Base-by-base conservation (phyloP, 352 stramenopile species). In the Phytophthora boehmeriae region DNA sequence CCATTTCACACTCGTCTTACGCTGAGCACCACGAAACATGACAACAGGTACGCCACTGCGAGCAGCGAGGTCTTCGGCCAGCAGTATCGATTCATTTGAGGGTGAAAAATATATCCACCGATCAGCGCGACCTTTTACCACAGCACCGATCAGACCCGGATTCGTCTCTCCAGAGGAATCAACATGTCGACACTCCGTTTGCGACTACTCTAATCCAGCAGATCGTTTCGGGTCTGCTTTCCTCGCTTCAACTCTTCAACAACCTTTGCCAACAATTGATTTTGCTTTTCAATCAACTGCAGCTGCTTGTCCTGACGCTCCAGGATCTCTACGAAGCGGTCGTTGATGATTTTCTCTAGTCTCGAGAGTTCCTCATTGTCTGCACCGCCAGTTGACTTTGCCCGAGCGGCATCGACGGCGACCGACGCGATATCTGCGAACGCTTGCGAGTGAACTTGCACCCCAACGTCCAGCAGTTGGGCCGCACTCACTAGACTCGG, bases 231-330 rank as follows among this genome's bases (percentile, higher is more conserved):
- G 19, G 1, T 17, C 25, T 20, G 22, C 43, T 19, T 10, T 19
- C 14, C 22, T 9, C 45, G 59, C 19, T 60, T 20, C 27, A 65
- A n/a, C 20, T 47, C 28, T 28, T 23, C 42, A 1, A 70, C 25
- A 20, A 70, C 22, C 32, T n/a, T 41, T 3, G 44, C 20, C 30
- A 71, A 20, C 5, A 71, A 27, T n/a, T 54, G 42, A 4, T 65
- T 71, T 17, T 71, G 62, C 20, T 20, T 30, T 45, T 62, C 56
- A 1, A 47, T 45, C 13, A 63, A 27, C 23, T 35, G 25, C 4
- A 71, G 43, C n/a, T 71, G 63, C 17, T 48, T 57, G 2, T 63
- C 46, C 52, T 67, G 63, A 5, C 38, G 14, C 22, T 56, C 57
- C 11, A 71, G 16, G 14, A 68, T 35, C 20, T 67, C 28, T 8